Evolutionary conservation across 2,329 filamentous ascomycete species (phyloP).

Genomic region (Neophaeococcomyces mojaviensis): DNA sequence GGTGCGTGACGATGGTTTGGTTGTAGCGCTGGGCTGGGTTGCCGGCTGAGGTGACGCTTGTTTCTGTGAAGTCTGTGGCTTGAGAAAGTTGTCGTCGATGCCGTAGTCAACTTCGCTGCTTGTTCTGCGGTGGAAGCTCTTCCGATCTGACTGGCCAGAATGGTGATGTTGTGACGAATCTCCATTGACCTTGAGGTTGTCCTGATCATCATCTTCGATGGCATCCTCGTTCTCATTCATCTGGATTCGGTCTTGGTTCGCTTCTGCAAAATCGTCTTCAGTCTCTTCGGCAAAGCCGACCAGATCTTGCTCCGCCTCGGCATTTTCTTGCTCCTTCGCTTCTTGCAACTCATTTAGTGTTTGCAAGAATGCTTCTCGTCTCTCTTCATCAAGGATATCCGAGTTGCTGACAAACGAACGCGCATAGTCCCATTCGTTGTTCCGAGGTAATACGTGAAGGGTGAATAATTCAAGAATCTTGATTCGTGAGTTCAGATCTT

Average conservation of each 20-base stretch:
- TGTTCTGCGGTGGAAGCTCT: conserved; percentile 44
- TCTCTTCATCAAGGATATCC: conserved; percentile 84
- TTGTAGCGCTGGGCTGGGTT: neutral
- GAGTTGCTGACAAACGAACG: conserved; percentile 81
- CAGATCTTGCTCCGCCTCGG: conserved; percentile 14
- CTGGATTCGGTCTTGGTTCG: conserved; percentile 32
- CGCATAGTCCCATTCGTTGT: conserved; percentile 94
- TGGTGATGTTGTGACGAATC: conserved; percentile 14
- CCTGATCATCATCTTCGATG: conserved; percentile 31
- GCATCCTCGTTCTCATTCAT: conserved; percentile 34
- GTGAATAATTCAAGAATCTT: conserved; percentile 95
- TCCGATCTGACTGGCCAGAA: conserved; percentile 25
- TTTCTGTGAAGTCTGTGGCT: conserved; percentile 20
- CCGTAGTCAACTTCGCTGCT: conserved; percentile 63
- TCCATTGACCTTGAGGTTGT: conserved; percentile 23
- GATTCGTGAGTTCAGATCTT: conserved; percentile 74
- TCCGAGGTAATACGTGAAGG: conserved; percentile 85
- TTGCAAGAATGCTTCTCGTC: conserved; percentile 78
- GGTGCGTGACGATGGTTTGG: neutral
- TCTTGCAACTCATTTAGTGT: conserved; percentile 78
- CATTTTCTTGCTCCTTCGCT: conserved; percentile 55
- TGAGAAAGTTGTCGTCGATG: conserved; percentile 49
- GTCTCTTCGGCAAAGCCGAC: conserved; percentile 48
- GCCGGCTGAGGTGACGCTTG: neutral
- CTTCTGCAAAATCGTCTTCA: conserved; percentile 51